A percentile compares a stretch with the other conserved stretches of the same genome.
Conservation (phyloP, 2,329 filamentous ascomycete species). For the Fusarium nisikadoi region DNA sequence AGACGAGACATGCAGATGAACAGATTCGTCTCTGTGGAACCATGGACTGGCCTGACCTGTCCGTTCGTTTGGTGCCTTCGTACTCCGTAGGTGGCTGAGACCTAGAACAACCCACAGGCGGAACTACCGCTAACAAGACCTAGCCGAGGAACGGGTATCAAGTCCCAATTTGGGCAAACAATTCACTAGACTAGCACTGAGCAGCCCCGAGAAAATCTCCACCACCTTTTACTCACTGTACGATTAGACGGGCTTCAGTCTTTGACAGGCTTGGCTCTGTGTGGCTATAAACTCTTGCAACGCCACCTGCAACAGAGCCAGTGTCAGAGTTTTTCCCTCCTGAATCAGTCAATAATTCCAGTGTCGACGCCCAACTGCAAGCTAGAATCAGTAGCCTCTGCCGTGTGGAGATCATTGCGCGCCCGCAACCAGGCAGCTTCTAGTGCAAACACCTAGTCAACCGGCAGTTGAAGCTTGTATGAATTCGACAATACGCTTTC, state of each 20-base stretch:
- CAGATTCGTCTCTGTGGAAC: constrained; percentile 5
- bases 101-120: neutral
- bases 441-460: neutral
- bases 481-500: neutral
- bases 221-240: neutral
- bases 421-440: neutral
- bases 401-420: neutral
- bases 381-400: neutral
- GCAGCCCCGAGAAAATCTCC: constrained; percentile 12
- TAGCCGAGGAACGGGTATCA: constrained; percentile 18
- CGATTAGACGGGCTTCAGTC: neutral
- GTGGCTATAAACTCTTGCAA: neutral
- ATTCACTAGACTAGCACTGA: neutral
- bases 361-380: neutral
- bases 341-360: neutral
- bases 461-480: neutral
- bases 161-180: constrained; percentile 8
- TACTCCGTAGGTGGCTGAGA: neutral
- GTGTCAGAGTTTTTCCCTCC: neutral
- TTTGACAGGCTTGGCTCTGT: neutral
- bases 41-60: neutral
- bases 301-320: constrained; percentile 1
- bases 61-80: neutral
- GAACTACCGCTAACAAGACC: neutral
- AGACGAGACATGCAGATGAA: neutral